Base-by-base conservation (phyloP, 2,329 filamentous ascomycete genomes). In the Botryotinia calthae region DNA sequence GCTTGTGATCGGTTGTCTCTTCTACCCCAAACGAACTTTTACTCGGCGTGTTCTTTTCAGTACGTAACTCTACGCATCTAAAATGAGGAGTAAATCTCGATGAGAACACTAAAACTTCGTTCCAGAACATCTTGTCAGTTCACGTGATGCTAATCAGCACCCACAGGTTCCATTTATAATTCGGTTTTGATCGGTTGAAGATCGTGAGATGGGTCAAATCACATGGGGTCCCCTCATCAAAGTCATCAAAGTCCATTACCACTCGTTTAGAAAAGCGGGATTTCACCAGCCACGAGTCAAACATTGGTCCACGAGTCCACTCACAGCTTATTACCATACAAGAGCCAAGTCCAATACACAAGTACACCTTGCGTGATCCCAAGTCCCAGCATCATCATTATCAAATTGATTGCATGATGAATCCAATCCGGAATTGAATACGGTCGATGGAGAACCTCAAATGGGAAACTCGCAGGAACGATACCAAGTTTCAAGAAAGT, bases 111-210 rank as follows among this genome's bases (percentile, higher is more conserved):
- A 51, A 67, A 42, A 28, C 51, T 28, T 58, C 14, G 70, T 72
- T 72, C 70, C 51, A 72, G 70, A 72, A 72, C 42, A 28, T 37
- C 14, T 54, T 54, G 20, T n/a, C 14, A 58, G 2, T 12, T 68
- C 70, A 72, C 70, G 70, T 72, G 63, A 72, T 31, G 48, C 16
- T 14, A 9, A 42, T 72, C 63, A 34, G 42, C 46, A 54, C 28
- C 37, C 54, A 46, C 22, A 28, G 67, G 18, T 1, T 37, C n/a
- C 54, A 59, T 20, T 34, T 37, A 25, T 14, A 20, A 14, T 61
- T 61, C 70, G 70, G 54, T 72, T 72, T 54, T 68, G 34, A 37
- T 61, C 70, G 70, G 70, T 64, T 72, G 54, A 72, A 61, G 25
- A 67, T 37, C 28, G 58, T 31, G 28, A 42, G 59, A 66, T 37